A percentile compares a stretch with the other conserved stretches of the same genome.
phyloP scores from a whole-genome alignment of 2,329 filamentous ascomycete genomes.

The Fusarium anguioides region DNA sequence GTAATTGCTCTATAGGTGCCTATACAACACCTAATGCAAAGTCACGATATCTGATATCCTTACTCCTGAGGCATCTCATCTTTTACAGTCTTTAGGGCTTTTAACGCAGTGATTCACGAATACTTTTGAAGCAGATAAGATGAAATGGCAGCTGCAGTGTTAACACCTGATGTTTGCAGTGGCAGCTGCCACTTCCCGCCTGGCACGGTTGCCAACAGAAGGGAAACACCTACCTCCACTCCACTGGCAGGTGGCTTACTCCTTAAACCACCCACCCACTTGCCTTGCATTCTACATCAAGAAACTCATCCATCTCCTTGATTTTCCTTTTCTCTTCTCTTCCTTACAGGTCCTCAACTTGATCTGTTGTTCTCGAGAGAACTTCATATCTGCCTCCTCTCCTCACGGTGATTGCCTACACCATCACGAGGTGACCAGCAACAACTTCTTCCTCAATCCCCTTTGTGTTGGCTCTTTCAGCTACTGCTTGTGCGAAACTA shows the following conservation, averaged over 20 bases:
- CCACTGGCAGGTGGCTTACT: neutral
- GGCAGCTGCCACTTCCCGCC: neutral
- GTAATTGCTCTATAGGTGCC: too few relatives aligned
- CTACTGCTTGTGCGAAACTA: neutral
- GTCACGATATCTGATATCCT: too few relatives aligned
- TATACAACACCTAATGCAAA: too few relatives aligned
- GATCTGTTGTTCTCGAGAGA: neutral
- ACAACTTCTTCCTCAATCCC: neutral
- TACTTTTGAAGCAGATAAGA: too few relatives aligned
- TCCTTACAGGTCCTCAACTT: neutral
- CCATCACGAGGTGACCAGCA: too few relatives aligned
- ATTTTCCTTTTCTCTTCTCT: neutral
- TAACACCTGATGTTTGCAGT: conserved; percentile 1
- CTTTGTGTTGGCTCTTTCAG: neutral
- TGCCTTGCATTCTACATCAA: neutral
- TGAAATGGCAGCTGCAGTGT: neutral
- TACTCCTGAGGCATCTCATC: neutral
- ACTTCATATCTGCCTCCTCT: neutral
- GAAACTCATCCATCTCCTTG: neutral
- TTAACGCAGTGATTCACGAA: neutral
- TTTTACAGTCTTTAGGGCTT: neutral
- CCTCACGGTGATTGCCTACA: neutral
- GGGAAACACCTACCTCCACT: neutral
- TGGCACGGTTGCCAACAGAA: neutral
- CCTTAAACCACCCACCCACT: too few relatives aligned